Evolutionary conservation across 495 filamentous ascomycete species (phyloP).

Genomic region (Talaromyces borbonicus): DNA sequence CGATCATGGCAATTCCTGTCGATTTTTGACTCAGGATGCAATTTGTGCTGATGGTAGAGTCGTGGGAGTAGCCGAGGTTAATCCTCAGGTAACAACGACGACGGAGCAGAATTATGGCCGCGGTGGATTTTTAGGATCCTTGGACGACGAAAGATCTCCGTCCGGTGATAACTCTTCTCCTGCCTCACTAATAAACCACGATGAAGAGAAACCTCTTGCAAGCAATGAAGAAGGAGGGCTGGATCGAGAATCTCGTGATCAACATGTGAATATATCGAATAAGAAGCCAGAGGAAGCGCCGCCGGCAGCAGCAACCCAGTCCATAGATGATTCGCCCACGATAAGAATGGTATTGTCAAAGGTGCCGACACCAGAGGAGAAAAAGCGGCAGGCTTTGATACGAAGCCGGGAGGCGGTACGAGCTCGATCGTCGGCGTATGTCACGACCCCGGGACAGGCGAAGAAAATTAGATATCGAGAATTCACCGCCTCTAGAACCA

Average conservation of each 20-base stretch:
- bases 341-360: not conserved
- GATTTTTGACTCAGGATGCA: not conserved
- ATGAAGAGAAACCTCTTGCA: too few species aligned
- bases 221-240: too few species aligned
- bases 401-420: not conserved
- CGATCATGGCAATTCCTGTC: not conserved
- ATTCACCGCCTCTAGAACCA: not conserved
- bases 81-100: not conserved
- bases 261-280: not conserved
- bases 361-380: not conserved
- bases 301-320: too few species aligned
- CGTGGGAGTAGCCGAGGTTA: not conserved
- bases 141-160: too few species aligned
- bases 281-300: too few species aligned
- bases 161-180: too few species aligned
- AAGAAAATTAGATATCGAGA: conserved; percentile 21
- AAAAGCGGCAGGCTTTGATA: not conserved
- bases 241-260: too few species aligned
- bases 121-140: too few species aligned
- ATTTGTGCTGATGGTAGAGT: not conserved
- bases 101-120: too few species aligned
- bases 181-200: too few species aligned
- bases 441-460: not conserved
- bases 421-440: not conserved
- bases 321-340: not conserved